Evolutionary conservation across 345 rosid genomes (phyloP), one percentile per base, ranked within the genome.

Genomic region (Citrus unshiu): DNA sequence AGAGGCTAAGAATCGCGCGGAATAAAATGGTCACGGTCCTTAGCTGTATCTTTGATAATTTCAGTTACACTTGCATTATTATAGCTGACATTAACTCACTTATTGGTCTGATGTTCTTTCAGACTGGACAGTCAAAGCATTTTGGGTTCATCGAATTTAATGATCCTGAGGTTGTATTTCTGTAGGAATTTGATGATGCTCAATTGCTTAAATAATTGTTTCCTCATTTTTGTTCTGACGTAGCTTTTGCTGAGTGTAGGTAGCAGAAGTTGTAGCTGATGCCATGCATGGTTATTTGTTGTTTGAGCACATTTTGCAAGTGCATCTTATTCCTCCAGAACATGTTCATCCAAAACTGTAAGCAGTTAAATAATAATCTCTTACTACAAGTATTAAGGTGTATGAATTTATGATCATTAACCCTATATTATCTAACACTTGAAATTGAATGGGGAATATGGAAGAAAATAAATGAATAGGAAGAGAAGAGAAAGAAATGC

Each of bases 51-150:
- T 60, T 73, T 13, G 10, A 37, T 73, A 25, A 73, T 25, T 68
- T 54, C 16, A 29, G 22, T 65, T 63, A 7, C 37, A 65, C 43
- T 34, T 59, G 64, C 3, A 5, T 19, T 35, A 14, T 60, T 16
- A 29, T 68, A 8, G 68, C 7, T 80, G 37, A 12, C 51, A 24
- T 37, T 62, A 16, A 9, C 56, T 40, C 16, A 67, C 49, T 39
- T 69, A 7, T 39, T 16, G 18, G 16, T 75, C 40, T 54, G 64
- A 81, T 79, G 25, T 79, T 83, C 18, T 78, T n/a, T 24, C 90
- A 96, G 98, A 94, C 98, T 58, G 99, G 99, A 76, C 93, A 88
- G 74, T 94, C 98, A 0, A 96, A 89, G 88, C 99, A 96, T 85
- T 96, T 85, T 85, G 98, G 98, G 56, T 96, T 96, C 88, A 87